phyloP scores from a whole-genome alignment of 2,329 filamentous ascomycete species.

The Diaporthe citriasiana region DNA sequence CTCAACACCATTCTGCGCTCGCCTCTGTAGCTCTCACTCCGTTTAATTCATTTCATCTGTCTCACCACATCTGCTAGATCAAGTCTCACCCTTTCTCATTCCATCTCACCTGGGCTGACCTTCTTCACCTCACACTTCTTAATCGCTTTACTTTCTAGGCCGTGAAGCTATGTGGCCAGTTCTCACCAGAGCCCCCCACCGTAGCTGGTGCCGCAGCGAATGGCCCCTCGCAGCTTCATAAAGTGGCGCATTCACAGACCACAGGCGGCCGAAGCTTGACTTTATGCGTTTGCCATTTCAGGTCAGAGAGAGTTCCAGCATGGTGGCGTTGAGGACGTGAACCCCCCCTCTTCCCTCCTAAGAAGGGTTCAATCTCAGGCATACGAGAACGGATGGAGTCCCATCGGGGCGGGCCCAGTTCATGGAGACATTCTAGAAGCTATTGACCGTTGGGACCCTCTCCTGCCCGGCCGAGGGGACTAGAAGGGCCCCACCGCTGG shows the following conservation, averaged over 20 bases:
- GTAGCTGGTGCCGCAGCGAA: not conserved
- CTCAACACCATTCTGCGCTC: conserved; percentile 1
- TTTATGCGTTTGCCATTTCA: not conserved
- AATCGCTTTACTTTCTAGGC: not conserved
- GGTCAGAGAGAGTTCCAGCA: not conserved
- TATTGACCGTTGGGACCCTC: conserved; percentile 22
- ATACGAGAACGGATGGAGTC: conserved; percentile 28
- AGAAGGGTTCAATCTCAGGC: conserved; percentile 20
- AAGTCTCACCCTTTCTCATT: not conserved
- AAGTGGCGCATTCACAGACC: conserved; percentile 2
- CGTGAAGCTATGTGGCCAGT: not conserved
- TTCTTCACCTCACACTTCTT: not conserved
- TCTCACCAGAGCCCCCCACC: not conserved
- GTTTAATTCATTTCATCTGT: not conserved
- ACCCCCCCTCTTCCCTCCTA: not conserved
- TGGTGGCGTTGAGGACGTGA: not conserved
- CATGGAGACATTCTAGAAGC: conserved; percentile 35
- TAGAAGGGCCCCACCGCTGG: conserved; percentile 25
- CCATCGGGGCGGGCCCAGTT: conserved; percentile 15
- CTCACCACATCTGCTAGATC: not conserved
- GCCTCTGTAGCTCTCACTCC: not conserved
- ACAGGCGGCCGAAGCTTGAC: conserved; percentile 14
- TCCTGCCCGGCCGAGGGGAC: conserved; percentile 13
- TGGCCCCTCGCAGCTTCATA: not conserved
- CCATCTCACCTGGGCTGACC: not conserved